Evolutionary conservation across 2,329 filamentous ascomycete species (phyloP).

Genomic region (Aspergillus sp.): DNA sequence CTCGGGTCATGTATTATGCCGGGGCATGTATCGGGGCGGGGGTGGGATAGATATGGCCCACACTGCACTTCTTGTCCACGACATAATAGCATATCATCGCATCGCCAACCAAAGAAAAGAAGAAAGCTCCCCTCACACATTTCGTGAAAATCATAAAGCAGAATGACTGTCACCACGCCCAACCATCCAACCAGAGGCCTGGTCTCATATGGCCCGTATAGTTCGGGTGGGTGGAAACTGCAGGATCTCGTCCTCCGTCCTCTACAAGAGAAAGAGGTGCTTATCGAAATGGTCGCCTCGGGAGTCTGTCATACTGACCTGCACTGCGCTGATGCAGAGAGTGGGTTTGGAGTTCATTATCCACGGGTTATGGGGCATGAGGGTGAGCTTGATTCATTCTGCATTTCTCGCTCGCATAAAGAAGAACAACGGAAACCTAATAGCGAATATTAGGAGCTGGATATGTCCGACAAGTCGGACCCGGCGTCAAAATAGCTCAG

Average conservation of each 20-base stretch:
- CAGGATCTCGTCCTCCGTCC: constrained; percentile 6
- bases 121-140: neutral
- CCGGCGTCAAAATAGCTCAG: constrained; percentile 34
- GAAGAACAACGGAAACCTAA: neutral
- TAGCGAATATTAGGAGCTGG: constrained; percentile 27
- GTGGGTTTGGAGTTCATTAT: constrained; percentile 33
- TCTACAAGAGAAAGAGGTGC: constrained; percentile 38
- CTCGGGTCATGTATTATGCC: no score
- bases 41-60: no score
- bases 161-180: no score
- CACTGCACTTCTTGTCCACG: no score
- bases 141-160: neutral
- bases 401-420: neutral
- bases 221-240: constrained; percentile 10
- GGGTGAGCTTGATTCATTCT: constrained; percentile 24
- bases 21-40: no score
- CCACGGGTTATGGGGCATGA: constrained; percentile 48
- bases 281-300: constrained; percentile 47
- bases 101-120: no score
- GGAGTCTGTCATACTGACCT: constrained; percentile 52
- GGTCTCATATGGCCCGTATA: constrained; percentile 10
- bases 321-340: constrained; percentile 35
- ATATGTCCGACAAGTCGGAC: constrained; percentile 41
- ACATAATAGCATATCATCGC: no score
- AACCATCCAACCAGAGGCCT: constrained; percentile 1